Conservation (phyloP, 2,329 filamentous ascomycete genomes). For the Mollisia scopiformis region DNA sequence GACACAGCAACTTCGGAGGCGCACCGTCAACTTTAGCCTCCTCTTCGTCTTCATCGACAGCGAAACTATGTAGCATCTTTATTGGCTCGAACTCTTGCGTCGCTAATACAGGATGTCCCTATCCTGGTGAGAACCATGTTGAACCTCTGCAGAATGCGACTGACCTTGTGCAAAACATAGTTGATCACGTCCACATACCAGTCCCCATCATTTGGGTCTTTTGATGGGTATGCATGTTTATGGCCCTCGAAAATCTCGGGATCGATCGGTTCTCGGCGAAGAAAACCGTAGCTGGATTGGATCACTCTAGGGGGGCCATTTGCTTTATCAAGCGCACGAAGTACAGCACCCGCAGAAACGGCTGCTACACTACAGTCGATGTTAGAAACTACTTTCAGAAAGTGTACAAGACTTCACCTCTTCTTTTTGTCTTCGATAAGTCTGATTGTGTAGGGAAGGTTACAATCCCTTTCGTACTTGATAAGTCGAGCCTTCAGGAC, state of each 20-base stretch:
- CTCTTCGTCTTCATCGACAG: neutral
- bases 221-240: neutral
- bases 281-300: neutral
- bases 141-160: neutral
- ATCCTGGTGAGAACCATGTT: neutral
- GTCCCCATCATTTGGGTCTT: neutral
- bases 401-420: neutral
- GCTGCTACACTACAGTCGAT: neutral
- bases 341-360: neutral
- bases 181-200: neutral
- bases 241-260: neutral
- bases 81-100: neutral
- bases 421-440: neutral
- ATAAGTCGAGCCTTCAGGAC: neutral
- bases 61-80: neutral
- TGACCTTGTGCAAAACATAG: neutral
- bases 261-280: neutral
- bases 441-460: neutral
- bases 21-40: neutral
- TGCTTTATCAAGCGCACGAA: neutral
- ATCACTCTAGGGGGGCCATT: neutral
- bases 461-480: neutral
- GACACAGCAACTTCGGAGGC: neutral
- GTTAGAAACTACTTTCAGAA: neutral
- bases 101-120: neutral